These are phyloP conservation scores for Aspergillus ochraceoroseus DNA, from an alignment of 2,329 filamentous ascomycete genomes.

Conservation along the genomic window DNA sequence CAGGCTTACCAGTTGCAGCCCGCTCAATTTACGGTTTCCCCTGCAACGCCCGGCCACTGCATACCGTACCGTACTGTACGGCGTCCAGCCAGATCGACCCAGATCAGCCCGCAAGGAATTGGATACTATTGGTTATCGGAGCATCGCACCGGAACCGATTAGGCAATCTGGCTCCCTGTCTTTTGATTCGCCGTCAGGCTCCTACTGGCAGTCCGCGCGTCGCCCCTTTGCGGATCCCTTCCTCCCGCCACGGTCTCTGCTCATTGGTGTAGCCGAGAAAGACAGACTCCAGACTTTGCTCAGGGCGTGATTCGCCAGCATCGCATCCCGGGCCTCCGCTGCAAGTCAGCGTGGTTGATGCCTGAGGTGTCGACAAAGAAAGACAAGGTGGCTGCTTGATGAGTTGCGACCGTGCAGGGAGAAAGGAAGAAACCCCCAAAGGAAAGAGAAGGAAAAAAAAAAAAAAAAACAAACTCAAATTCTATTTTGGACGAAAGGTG, in stretches of 20 bases:
- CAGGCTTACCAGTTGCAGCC: slow-evolving; percentile 6
- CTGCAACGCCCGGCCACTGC: neutral
- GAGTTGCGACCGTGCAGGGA: too few species aligned
- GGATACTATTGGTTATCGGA: slow-evolving; percentile 21
- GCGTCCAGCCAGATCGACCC: slow-evolving; percentile 6
- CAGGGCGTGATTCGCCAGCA: slow-evolving; percentile 15
- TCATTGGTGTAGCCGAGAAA: slow-evolving; percentile 15
- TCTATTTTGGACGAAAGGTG: slow-evolving; percentile 19
- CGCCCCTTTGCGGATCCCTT: slow-evolving; percentile 16
- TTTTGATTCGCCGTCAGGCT: too few species aligned
- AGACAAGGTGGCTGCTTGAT: too few species aligned
- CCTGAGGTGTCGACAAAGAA: too few species aligned
- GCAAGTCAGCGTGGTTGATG: slow-evolving; percentile 3
- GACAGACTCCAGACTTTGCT: slow-evolving; percentile 6
- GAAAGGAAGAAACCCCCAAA: too few species aligned
- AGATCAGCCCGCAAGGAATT: slow-evolving; percentile 22
- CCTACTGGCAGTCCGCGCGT: slow-evolving; percentile 19
- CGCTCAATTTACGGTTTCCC: slow-evolving; percentile 3
- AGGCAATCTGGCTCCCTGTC: too few species aligned
- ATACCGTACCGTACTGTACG: slow-evolving; percentile 19
- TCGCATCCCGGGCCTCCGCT: slow-evolving; percentile 4
- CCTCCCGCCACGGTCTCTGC: slow-evolving; percentile 3
- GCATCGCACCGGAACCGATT: slow-evolving; percentile 9
- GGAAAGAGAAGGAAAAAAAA: slow-evolving; percentile 1
- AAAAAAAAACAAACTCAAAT: slow-evolving; percentile 12